Evolutionary conservation across 1,139 yeast genomes (phyloP).

Genomic region (Saccharomyces uvarum): DNA sequence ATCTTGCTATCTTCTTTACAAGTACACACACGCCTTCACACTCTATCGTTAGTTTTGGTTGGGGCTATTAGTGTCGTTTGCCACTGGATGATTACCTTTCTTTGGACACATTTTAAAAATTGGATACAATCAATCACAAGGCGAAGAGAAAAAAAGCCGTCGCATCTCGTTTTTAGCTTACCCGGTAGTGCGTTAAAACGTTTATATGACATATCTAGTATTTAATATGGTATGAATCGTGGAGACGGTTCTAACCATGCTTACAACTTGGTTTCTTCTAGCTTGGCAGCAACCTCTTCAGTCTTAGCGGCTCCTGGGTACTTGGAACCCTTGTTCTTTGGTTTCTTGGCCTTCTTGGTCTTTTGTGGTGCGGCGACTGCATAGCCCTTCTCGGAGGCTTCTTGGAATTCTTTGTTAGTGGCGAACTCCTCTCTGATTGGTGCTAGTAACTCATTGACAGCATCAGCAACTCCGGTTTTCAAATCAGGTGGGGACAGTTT

Average conservation of each 20-base stretch:
- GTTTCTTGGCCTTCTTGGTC: slow-evolving; percentile 61
- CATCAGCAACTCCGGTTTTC: slow-evolving; percentile 83
- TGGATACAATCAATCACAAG: neutral
- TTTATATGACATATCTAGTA: neutral
- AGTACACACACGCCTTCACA: neutral
- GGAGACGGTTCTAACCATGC: neutral
- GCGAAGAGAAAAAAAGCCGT: neutral
- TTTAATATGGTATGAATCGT: neutral
- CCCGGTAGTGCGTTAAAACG: neutral
- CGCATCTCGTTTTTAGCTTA: neutral
- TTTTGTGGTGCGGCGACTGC: slow-evolving; percentile 61
- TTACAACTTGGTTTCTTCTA: slow-evolving; percentile 28
- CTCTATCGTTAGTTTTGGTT: neutral
- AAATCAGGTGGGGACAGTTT: slow-evolving; percentile 87
- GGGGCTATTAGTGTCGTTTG: neutral
- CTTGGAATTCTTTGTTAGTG: slow-evolving; percentile 61
- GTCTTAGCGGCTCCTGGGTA: slow-evolving; percentile 55
- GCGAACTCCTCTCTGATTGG: slow-evolving; percentile 74
- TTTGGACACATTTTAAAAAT: neutral
- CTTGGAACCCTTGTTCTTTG: slow-evolving; percentile 77
- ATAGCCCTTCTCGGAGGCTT: slow-evolving; percentile 70
- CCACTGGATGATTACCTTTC: neutral
- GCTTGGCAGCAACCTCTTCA: slow-evolving; percentile 28
- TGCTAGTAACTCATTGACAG: slow-evolving; percentile 67
- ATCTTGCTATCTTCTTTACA: neutral